Evolutionary conservation across 345 rosid genomes (phyloP).

Genomic region (Aegle marmelos): DNA sequence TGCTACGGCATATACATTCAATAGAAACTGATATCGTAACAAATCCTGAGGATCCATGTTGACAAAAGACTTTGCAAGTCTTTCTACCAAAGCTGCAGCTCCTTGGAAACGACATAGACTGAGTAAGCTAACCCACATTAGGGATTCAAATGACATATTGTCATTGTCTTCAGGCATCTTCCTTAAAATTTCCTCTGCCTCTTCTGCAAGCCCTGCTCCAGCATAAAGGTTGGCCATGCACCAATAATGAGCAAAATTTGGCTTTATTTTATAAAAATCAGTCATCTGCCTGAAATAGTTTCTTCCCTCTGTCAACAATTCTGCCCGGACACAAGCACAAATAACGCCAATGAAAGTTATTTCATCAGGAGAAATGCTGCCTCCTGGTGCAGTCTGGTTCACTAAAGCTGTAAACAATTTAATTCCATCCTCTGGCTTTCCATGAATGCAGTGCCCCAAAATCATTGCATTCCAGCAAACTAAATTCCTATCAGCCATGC

Average conservation of each 20-base stretch:
- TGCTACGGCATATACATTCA: conserved; percentile 57
- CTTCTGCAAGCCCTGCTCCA: conserved; percentile 31
- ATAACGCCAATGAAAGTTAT: conserved; percentile 59
- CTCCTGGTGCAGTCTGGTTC: neutral
- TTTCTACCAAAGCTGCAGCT: conserved; percentile 41
- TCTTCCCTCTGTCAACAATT: conserved; percentile 43
- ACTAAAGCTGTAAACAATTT: conserved; percentile 43
- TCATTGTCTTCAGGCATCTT: conserved; percentile 30
- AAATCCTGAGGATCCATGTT: conserved; percentile 53
- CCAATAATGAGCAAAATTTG: conserved; percentile 76
- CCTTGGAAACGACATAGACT: conserved; percentile 46
- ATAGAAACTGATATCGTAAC: conserved; percentile 47
- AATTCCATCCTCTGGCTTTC: conserved; percentile 58
- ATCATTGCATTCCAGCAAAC: conserved; percentile 80
- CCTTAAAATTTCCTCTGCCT: conserved; percentile 51
- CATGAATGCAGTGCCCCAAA: conserved; percentile 74
- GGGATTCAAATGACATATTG: conserved; percentile 40
- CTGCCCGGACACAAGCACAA: conserved; percentile 60
- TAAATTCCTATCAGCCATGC: conserved; percentile 34
- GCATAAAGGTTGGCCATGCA: conserved; percentile 73
- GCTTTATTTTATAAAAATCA: conserved; percentile 42
- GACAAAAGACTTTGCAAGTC: conserved; percentile 46
- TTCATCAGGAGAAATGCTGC: conserved; percentile 40
- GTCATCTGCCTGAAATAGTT: conserved; percentile 50
- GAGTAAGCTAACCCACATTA: conserved; percentile 53